These are phyloP conservation scores for Peniophora sp. DNA, from an alignment of 1,284 basidiomycete genomes.

Conservation along the genomic window DNA sequence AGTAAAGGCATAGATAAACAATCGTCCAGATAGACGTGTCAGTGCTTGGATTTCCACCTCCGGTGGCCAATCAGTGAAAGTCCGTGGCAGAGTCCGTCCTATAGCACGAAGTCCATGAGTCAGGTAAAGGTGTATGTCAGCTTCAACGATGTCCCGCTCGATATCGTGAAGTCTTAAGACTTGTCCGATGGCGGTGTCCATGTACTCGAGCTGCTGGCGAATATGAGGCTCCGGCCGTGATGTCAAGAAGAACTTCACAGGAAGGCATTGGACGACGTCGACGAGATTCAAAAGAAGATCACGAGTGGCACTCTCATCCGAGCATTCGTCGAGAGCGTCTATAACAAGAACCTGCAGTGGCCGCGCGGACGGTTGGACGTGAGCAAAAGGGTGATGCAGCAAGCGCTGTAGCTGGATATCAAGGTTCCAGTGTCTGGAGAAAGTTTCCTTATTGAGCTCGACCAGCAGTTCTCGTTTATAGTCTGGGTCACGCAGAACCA, in stretches of 20 bases:
- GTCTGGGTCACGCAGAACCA: too few relatives aligned
- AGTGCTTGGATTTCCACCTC: not conserved
- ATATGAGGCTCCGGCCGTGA: not conserved
- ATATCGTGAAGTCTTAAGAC: not conserved
- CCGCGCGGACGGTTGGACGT: too few relatives aligned
- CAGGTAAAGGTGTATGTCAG: not conserved
- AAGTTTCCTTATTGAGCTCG: too few relatives aligned
- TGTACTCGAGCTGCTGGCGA: not conserved
- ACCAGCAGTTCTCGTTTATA: too few relatives aligned
- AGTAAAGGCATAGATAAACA: not conserved
- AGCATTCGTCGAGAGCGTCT: not conserved
- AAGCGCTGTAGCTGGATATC: too few relatives aligned
- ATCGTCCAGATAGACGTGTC: not conserved
- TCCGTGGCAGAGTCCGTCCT: not conserved
- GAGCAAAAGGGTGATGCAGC: too few relatives aligned
- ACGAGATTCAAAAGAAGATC: not conserved
- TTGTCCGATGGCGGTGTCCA: not conserved
- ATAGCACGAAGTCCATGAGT: not conserved
- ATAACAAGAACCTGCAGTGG: not conserved
- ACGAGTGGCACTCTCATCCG: not conserved
- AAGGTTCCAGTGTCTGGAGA: too few relatives aligned
- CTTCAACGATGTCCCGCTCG: not conserved
- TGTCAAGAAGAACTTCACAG: not conserved
- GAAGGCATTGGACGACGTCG: not conserved
- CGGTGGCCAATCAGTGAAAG: not conserved